Evolutionary conservation across 2,329 filamentous ascomycete species (phyloP).

Genomic region (Fusarium odoratissimum): DNA sequence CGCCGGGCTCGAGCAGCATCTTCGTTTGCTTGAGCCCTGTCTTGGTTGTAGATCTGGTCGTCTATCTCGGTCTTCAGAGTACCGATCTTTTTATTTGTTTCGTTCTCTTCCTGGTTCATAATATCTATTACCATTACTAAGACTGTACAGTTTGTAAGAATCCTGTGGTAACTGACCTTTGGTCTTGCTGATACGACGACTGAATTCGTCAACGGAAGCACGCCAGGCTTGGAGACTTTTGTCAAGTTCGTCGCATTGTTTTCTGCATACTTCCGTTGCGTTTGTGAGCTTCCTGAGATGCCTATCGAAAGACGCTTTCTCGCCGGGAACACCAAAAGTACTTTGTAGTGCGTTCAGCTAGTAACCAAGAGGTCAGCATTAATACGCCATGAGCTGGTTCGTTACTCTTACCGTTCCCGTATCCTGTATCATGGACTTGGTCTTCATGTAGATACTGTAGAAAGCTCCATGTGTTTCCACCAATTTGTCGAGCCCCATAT

Average conservation of each 20-base stretch:
- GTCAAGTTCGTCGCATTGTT: neutral
- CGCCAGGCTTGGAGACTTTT: neutral
- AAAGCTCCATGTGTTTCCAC: neutral
- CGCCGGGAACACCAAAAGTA: neutral
- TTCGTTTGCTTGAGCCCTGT: neutral
- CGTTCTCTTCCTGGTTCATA: neutral
- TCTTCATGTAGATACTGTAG: neutral
- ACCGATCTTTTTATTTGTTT: neutral
- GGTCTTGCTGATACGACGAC: neutral
- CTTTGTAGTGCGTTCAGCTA: neutral
- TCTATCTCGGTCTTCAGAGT: neutral
- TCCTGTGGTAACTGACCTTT: neutral
- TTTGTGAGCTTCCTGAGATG: neutral
- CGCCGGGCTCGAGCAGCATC: neutral
- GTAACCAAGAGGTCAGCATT: neutral
- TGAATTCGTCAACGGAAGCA: neutral
- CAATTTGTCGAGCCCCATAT: neutral
- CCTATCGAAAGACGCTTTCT: neutral
- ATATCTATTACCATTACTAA: neutral
- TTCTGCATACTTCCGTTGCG: neutral
- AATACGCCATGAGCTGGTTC: neutral
- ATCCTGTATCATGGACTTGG: neutral
- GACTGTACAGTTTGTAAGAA: rapidly evolving
- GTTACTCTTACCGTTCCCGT: neutral
- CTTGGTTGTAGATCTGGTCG: neutral